Percentiles rank a stretch among this genome's conserved stretches.
Conservation (phyloP, 345 rosid genomes). For the Nasturtium officinale region DNA sequence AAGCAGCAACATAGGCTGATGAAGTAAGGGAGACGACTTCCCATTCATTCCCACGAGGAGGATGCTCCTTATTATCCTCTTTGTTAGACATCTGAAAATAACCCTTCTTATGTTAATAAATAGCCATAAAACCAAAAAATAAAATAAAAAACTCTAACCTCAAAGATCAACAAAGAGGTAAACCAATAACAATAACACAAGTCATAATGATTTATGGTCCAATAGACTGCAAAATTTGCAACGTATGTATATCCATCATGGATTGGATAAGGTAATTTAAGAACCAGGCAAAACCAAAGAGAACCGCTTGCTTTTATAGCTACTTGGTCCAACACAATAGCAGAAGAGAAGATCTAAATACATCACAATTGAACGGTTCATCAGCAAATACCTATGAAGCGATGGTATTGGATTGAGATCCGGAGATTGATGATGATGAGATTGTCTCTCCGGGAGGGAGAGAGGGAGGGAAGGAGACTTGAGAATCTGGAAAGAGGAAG, state of each 20-base stretch:
- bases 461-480: constrained; percentile 1
- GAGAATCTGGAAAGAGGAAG: constrained; percentile 25
- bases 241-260: background rate
- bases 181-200: background rate
- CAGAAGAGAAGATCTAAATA: background rate
- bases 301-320: background rate
- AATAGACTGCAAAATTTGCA: background rate
- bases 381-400: constrained; percentile 23
- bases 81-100: constrained; percentile 57
- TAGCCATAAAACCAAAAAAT: background rate
- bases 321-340: background rate
- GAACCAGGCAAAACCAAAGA: constrained; percentile 16
- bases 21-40: constrained; percentile 95
- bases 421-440: constrained; percentile 32
- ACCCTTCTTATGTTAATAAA: background rate
- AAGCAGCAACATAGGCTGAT: constrained; percentile 90
- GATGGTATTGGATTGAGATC: constrained; percentile 25
- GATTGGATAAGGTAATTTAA: background rate
- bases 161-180: no score
- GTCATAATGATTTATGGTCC: background rate
- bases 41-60: constrained; percentile 75
- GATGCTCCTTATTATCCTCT: constrained; percentile 50
- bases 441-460: constrained; percentile 19
- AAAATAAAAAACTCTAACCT: no score
- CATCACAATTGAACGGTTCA: background rate